Conservation (phyloP, 805 yeast species). For the Myxozyma neglecta region DNA sequence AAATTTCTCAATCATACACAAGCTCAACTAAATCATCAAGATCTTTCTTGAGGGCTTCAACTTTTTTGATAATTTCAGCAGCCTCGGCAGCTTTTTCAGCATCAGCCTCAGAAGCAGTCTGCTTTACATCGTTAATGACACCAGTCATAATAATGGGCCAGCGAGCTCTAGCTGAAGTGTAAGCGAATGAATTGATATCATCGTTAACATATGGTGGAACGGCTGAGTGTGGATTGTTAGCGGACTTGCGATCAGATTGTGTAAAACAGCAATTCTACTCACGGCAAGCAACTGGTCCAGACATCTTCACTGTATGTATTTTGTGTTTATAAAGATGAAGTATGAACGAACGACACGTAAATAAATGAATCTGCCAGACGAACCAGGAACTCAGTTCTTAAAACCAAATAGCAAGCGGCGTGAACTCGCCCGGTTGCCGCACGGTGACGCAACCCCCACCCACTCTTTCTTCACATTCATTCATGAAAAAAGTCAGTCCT, state of each 20-base stretch:
- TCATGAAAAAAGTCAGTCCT: no score
- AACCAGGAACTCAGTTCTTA: not conserved
- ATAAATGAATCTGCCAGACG: not conserved
- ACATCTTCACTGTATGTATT: not conserved
- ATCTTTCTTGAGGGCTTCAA: slow-evolving; percentile 41
- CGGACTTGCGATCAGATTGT: not conserved
- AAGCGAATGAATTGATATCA: slow-evolving; percentile 79
- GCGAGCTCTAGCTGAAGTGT: slow-evolving; percentile 70
- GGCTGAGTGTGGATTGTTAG: slow-evolving; percentile 16
- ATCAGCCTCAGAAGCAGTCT: slow-evolving; percentile 36
- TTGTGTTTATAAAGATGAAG: not conserved
- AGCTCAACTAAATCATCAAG: slow-evolving; percentile 44
- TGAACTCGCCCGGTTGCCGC: not conserved
- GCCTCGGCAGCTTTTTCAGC: slow-evolving; percentile 49
- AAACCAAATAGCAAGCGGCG: not conserved
- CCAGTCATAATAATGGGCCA: slow-evolving; percentile 84
- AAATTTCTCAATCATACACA: slow-evolving; percentile 7
- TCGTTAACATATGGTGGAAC: slow-evolving; percentile 54
- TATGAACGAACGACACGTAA: not conserved
- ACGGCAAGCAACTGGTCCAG: slow-evolving; percentile 12
- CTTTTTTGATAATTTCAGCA: slow-evolving; percentile 9
- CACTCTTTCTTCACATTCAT: not conserved
- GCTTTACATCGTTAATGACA: slow-evolving; percentile 60
- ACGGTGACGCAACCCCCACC: slow-evolving; percentile 5
- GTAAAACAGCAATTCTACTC: not conserved